Evolutionary conservation across 306 rosid genomes (phyloP).

Genomic region (Fragaria nilgerrensis): DNA sequence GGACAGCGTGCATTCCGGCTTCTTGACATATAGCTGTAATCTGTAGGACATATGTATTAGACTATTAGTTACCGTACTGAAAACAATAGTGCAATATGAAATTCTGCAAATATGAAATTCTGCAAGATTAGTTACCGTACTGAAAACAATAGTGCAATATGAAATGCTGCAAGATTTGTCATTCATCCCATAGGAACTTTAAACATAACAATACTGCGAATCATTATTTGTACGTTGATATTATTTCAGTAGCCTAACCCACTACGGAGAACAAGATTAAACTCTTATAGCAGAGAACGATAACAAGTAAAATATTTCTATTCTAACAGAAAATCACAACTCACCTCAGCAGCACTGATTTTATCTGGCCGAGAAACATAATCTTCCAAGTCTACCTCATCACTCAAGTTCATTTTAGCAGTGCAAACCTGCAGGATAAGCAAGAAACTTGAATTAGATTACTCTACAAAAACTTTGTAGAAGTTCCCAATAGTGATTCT

Average conservation of each 20-base stretch:
- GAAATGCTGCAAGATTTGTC: not conserved
- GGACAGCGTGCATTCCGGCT: constrained; percentile 99
- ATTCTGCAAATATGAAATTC: not conserved
- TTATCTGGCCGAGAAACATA: constrained; percentile 99
- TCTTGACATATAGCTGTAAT: constrained; percentile 97
- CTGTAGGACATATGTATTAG: constrained; percentile 38
- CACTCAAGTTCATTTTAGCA: constrained; percentile 94
- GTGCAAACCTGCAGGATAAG: constrained; percentile 76
- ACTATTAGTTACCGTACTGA: not conserved
- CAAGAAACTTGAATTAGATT: not conserved
- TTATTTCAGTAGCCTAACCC: not conserved
- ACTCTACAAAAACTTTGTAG: constrained; percentile 10
- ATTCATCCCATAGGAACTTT: not conserved
- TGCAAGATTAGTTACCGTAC: not conserved
- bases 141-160: not conserved
- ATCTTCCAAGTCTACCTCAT: constrained; percentile 96
- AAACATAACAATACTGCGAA: not conserved
- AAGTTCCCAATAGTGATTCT: not conserved
- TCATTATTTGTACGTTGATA: not conserved
- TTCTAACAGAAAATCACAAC: constrained; percentile 18
- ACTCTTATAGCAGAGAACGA: not conserved
- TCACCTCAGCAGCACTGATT: constrained; percentile 99
- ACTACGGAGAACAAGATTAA: not conserved
- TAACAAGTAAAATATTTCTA: not conserved
- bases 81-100: not conserved